Base-by-base conservation (phyloP, 148 eudicot species). In the Heliosperma pusillum region DNA sequence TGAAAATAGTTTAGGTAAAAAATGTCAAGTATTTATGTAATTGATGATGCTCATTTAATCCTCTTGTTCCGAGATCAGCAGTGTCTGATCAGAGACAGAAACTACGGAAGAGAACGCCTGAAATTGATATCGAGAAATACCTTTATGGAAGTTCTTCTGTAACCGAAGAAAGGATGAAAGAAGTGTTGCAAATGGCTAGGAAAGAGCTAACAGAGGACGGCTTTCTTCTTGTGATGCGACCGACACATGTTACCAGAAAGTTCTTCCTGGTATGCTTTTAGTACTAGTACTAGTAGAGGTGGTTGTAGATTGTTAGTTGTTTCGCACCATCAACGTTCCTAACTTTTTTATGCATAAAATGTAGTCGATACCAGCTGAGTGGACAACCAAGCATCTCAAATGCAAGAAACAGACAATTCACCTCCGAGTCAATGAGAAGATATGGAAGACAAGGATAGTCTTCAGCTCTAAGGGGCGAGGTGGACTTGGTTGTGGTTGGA, bases 331-430 rank as follows among this genome's bases (percentile, higher is more conserved):
- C 4, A 47, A 15, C 17, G 12, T 20, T 47, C 9, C 42, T 30
- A 58, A 13, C 22, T 10, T 47, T 50, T 17, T 15, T 17, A 58
- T n/a, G 10, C 12, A 8, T 62, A 33, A 21, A 7, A 61, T 75
- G 74, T 70, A 82, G 82, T 71, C 73, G 10, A 16, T 82, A 58
- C 85, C 85, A 64, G 74, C 79, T 21, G 71, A 68, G 62, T 82
- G 82, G 82, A 72, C 73, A 17, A n/a, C 50, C 72, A 69, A 8
- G 60, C 63, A 79, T 67, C 57, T 75, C 17, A 58, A 44, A 3
- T 56, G 53, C 52, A 64, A 62, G 25, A 60, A 53, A 8, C 80
- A 72, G 72, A 61, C 26, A 16, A 67, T 82, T 47, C 33, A 61
- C n/a, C 85, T 82, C 26, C 47, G 71, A 4, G 69, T 25, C 0